Evolutionary conservation across 176 grass and related monocot species (phyloP).

Genomic region (Stipa capillata): DNA sequence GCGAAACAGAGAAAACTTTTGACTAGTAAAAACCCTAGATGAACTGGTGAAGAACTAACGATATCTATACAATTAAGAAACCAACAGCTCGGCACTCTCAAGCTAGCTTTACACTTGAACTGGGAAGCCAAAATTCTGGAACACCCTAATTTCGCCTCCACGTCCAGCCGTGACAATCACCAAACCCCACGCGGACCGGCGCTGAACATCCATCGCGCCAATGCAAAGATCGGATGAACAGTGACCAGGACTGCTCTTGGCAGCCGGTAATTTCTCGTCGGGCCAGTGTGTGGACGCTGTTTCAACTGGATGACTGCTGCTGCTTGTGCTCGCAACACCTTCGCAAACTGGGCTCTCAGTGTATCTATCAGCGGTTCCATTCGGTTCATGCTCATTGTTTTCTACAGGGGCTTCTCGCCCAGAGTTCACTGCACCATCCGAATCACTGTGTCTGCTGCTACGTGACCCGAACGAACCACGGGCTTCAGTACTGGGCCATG

Average conservation of each 20-base stretch:
- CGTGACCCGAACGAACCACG: constrained; percentile 17
- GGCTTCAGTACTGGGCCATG: constrained; percentile 62
- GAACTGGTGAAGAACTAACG: not conserved
- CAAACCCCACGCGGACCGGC: constrained; percentile 75
- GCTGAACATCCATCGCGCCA: constrained; percentile 45
- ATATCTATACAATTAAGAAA: constrained; percentile 37
- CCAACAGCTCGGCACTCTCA: not conserved
- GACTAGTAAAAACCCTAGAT: not conserved
- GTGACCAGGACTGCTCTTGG: constrained; percentile 47
- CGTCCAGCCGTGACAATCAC: constrained; percentile 79
- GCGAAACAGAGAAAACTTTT: not conserved
- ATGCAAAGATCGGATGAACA: constrained; percentile 39
- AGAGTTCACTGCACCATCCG: constrained; percentile 27
- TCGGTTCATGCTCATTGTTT: constrained; percentile 13
- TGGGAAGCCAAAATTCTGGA: constrained; percentile 97
- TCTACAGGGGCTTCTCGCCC: constrained; percentile 15
- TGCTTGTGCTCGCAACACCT: constrained; percentile 1
- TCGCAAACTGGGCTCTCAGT: constrained; percentile 4
- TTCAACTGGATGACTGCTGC: constrained; percentile 8
- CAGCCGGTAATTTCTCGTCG: constrained; percentile 37
- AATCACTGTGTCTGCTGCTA: constrained; percentile 43
- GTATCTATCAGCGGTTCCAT: constrained; percentile 15
- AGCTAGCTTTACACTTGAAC: constrained; percentile 57
- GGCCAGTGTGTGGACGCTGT: constrained; percentile 26
- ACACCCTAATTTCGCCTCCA: constrained; percentile 69